Evolutionary conservation across 2,329 filamentous ascomycete species (phyloP).

Genomic region (Macroventuria anomochaeta): DNA sequence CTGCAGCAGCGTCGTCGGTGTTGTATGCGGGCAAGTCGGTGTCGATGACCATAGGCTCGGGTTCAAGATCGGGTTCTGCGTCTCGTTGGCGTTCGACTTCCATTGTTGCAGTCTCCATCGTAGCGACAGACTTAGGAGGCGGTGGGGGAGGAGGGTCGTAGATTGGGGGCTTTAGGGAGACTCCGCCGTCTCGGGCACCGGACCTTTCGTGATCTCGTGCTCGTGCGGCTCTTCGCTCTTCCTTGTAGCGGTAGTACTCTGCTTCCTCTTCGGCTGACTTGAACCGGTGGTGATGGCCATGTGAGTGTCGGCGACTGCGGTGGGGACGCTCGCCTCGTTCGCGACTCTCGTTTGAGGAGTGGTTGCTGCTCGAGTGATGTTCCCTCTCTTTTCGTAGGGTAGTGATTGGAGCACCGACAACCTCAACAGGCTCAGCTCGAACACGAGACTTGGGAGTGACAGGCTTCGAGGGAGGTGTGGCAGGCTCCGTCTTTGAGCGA

Average conservation of each 20-base stretch:
- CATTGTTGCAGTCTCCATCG: slow-evolving; percentile 27
- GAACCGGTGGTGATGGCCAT: slow-evolving; percentile 33
- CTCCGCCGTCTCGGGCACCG: slow-evolving; percentile 33
- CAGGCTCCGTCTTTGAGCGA: slow-evolving; percentile 41
- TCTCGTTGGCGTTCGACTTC: slow-evolving; percentile 11
- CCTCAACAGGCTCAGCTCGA: slow-evolving; percentile 34
- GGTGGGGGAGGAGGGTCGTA: slow-evolving; percentile 29
- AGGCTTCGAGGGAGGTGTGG: slow-evolving; percentile 33
- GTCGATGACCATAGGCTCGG: slow-evolving; percentile 15
- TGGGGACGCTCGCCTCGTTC: slow-evolving; percentile 40
- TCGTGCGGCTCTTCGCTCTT: slow-evolving; percentile 36
- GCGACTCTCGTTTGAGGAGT: slow-evolving; percentile 43
- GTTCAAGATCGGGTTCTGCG: slow-evolving; percentile 11
- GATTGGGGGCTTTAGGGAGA: slow-evolving; percentile 23
- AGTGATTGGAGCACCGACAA: slow-evolving; percentile 22
- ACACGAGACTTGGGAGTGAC: slow-evolving; percentile 33
- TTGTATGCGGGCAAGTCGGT: background rate
- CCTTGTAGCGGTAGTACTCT: slow-evolving; percentile 41
- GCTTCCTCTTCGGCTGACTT: slow-evolving; percentile 41
- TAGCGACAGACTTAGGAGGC: slow-evolving; percentile 9
- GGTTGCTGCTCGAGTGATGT: slow-evolving; percentile 36
- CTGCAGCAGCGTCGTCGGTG: slow-evolving; percentile 38
- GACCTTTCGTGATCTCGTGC: slow-evolving; percentile 39
- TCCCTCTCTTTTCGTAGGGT: slow-evolving; percentile 30
- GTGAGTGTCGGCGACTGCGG: slow-evolving; percentile 40